These are phyloP conservation scores for Sungouiella thailandica DNA, from an alignment of 805 yeast species.

Conservation along the genomic window DNA sequence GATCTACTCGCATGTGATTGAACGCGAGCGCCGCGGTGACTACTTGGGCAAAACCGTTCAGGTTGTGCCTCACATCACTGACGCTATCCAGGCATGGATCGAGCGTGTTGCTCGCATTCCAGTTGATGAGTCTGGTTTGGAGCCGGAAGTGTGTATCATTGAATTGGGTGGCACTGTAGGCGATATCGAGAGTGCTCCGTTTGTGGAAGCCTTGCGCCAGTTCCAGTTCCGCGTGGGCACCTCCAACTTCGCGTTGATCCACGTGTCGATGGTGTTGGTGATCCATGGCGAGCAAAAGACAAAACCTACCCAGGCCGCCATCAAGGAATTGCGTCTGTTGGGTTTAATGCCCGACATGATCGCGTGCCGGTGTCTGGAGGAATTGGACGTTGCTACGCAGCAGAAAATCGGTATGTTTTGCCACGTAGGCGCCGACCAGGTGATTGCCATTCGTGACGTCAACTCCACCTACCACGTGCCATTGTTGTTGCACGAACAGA, in stretches of 20 bases:
- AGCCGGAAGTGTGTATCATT: slow-evolving; percentile 94
- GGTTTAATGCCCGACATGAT: slow-evolving; percentile 96
- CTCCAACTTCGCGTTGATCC: slow-evolving; percentile 92
- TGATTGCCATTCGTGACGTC: slow-evolving; percentile 93
- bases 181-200: slow-evolving; percentile 97
- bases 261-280: slow-evolving; percentile 95
- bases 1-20: slow-evolving; percentile 89
- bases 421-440: slow-evolving; percentile 98
- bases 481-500: slow-evolving; percentile 80
- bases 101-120: slow-evolving; percentile 89
- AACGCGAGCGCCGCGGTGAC: slow-evolving; percentile 93
- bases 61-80: slow-evolving; percentile 96
- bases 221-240: slow-evolving; percentile 95
- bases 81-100: slow-evolving; percentile 98
- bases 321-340: slow-evolving; percentile 89
- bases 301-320: slow-evolving; percentile 99
- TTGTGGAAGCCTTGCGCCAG: slow-evolving; percentile 97
- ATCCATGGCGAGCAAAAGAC: slow-evolving; percentile 99
- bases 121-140: slow-evolving; percentile 81
- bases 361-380: slow-evolving; percentile 93
- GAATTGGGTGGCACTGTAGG: slow-evolving; percentile 99
- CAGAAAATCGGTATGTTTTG: slow-evolving; percentile 98
- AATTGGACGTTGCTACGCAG: slow-evolving; percentile 77
- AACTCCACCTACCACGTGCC: slow-evolving; percentile 98
- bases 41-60: slow-evolving; percentile 99